A percentile compares a stretch with the other conserved stretches of the same genome.
Evolutionary conservation across 2,329 filamentous ascomycete species (phyloP).

Genomic region (Aspergillus ibericus): DNA sequence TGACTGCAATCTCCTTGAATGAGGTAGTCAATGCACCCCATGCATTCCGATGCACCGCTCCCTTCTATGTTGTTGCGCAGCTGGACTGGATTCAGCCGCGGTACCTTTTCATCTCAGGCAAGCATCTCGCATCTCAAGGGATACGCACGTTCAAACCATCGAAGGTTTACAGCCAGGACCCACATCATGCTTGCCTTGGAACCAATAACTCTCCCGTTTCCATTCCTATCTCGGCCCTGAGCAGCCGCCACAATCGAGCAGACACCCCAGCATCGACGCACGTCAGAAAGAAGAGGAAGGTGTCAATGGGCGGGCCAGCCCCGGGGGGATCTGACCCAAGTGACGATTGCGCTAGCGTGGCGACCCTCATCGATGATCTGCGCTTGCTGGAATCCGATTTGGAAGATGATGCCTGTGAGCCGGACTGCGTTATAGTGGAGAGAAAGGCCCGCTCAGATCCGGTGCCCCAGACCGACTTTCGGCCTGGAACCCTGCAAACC

Average conservation of each 20-base stretch:
- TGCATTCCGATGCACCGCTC: constrained; percentile 56
- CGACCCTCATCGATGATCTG: constrained; percentile 52
- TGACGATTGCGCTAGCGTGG: constrained; percentile 48
- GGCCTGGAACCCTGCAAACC: constrained; percentile 65
- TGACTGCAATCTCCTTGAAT: constrained; percentile 68
- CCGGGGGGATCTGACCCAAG: constrained; percentile 17
- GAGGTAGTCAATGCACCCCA: constrained; percentile 76
- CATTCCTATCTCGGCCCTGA: constrained; percentile 55
- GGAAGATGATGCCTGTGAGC: constrained; percentile 18
- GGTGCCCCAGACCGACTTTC: constrained; percentile 57
- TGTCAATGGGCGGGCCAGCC: background rate
- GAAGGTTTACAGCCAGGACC: constrained; percentile 40
- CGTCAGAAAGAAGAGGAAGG: background rate
- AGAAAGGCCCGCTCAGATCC: too few relatives aligned
- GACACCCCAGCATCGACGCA: constrained; percentile 8
- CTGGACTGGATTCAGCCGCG: constrained; percentile 87
- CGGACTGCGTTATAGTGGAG: too few relatives aligned
- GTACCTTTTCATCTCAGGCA: constrained; percentile 68
- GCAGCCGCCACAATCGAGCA: constrained; percentile 41
- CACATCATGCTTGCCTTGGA: constrained; percentile 42
- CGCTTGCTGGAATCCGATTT: constrained; percentile 41
- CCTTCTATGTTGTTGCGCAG: constrained; percentile 71
- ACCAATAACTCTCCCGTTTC: constrained; percentile 37
- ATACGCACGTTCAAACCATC: background rate
- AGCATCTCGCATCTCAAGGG: constrained; percentile 22